These are phyloP conservation scores for Podospora comata DNA, from an alignment of 495 filamentous ascomycete species.

Conservation along the genomic window DNA sequence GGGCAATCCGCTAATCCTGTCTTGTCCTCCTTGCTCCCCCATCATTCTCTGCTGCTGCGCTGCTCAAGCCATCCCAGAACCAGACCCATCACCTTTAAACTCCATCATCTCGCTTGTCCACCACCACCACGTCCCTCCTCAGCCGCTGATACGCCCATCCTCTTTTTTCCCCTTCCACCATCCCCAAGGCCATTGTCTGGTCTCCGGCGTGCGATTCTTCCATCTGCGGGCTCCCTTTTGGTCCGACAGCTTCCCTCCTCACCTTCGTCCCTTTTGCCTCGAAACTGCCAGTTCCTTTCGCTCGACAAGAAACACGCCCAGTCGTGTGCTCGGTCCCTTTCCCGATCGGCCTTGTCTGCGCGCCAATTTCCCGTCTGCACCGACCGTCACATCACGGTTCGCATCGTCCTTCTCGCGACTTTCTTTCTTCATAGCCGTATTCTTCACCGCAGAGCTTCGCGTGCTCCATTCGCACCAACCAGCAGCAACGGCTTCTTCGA, in stretches of 20 bases:
- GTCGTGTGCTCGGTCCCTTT: slow-evolving; percentile 27
- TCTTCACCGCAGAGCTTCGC: slow-evolving; percentile 9
- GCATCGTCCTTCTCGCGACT: slow-evolving; percentile 19
- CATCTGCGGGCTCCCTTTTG: slow-evolving; percentile 25
- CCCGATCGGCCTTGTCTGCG: slow-evolving; percentile 25
- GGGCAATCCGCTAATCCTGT: slow-evolving; percentile 34
- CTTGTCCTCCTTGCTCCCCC: slow-evolving; percentile 30
- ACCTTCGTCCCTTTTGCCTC: slow-evolving; percentile 18
- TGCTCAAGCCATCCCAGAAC: slow-evolving; percentile 37
- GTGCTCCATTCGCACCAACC: slow-evolving; percentile 11
- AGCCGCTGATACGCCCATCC: slow-evolving; percentile 33
- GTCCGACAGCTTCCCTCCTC: slow-evolving; percentile 10
- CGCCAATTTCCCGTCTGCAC: slow-evolving; percentile 32
- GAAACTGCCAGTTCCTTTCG: slow-evolving; percentile 6
- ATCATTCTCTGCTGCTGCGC: slow-evolving; percentile 28
- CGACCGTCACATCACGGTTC: slow-evolving; percentile 20
- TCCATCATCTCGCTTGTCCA: slow-evolving; percentile 51
- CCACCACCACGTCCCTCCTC: slow-evolving; percentile 30
- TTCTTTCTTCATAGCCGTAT: slow-evolving; percentile 2
- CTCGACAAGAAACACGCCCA: slow-evolving; percentile 21
- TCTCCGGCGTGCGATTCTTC: slow-evolving; percentile 22
- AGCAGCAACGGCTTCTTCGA: slow-evolving; percentile 8
- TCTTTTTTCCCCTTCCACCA: slow-evolving; percentile 26
- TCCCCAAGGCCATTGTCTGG: slow-evolving; percentile 31
- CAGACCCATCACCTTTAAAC: slow-evolving; percentile 41